Conservation (phyloP, 2,329 filamentous ascomycete genomes). For the Aspergillus pseudoviridinutans region DNA sequence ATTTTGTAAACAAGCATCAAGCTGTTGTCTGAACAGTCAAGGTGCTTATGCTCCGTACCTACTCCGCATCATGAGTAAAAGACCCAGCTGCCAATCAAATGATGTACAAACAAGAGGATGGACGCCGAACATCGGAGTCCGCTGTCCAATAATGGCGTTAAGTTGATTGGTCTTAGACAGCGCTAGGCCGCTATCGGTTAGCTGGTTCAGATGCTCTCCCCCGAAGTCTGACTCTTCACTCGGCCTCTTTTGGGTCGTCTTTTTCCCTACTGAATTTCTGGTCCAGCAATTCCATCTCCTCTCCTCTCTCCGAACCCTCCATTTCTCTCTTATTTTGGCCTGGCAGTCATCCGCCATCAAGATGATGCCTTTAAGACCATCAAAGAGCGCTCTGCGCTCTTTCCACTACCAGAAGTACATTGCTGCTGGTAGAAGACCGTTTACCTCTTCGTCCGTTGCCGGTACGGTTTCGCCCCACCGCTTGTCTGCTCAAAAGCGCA, state of each 20-base stretch:
- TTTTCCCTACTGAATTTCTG: neutral
- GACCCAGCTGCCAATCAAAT: neutral
- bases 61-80: neutral
- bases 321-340: slow-evolving; percentile 22
- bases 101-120: neutral
- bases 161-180: neutral
- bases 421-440: slow-evolving; percentile 34
- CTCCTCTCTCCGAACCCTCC: slow-evolving; percentile 11
- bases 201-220: neutral
- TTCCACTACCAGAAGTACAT: slow-evolving; percentile 42
- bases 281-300: neutral
- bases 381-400: slow-evolving; percentile 46
- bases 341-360: slow-evolving; percentile 31
- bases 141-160: neutral
- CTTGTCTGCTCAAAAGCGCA: slow-evolving; percentile 41
- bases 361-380: slow-evolving; percentile 51
- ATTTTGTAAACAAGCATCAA: too few species aligned
- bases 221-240: neutral
- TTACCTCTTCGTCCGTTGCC: slow-evolving; percentile 44
- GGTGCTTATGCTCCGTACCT: neutral
- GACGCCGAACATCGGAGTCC: neutral
- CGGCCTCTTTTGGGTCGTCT: neutral
- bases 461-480: slow-evolving; percentile 46
- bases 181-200: neutral
- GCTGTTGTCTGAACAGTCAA: neutral